Conservation (phyloP, 345 rosid species). For the Eucalyptus erythrocorys region DNA sequence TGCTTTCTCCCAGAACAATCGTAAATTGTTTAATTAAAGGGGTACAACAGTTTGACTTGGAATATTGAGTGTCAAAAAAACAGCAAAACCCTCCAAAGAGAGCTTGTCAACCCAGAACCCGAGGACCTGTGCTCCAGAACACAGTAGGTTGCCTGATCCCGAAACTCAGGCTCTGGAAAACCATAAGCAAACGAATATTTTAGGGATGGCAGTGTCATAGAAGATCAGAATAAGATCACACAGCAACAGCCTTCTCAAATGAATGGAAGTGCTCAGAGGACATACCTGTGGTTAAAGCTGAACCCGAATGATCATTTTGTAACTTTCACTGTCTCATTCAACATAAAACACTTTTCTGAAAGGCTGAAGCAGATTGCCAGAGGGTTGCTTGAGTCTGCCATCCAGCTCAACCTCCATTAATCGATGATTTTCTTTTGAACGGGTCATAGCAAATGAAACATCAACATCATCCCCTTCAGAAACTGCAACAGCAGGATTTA, state of each 20-base stretch:
- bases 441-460: conserved; percentile 63
- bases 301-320: background rate
- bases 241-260: background rate
- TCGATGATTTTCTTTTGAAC: conserved; percentile 81
- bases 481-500: conserved; percentile 33
- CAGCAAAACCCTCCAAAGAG: background rate
- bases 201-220: background rate
- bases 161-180: background rate
- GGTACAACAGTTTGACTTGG: background rate
- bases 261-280: background rate
- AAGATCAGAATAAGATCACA: background rate
- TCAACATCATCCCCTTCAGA: conserved; percentile 47
- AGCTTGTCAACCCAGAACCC: background rate
- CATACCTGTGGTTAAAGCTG: background rate
- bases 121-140: background rate
- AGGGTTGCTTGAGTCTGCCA: conserved; percentile 43
- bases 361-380: conserved; percentile 37
- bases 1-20: background rate
- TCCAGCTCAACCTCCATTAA: conserved; percentile 77
- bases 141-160: background rate
- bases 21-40: background rate
- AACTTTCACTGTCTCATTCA: conserved; percentile 42
- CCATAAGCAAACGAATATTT: background rate
- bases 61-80: background rate
- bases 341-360: conserved; percentile 47